Base-by-base conservation (phyloP, 1,284 basidiomycete species). In the Mycena citricolor region DNA sequence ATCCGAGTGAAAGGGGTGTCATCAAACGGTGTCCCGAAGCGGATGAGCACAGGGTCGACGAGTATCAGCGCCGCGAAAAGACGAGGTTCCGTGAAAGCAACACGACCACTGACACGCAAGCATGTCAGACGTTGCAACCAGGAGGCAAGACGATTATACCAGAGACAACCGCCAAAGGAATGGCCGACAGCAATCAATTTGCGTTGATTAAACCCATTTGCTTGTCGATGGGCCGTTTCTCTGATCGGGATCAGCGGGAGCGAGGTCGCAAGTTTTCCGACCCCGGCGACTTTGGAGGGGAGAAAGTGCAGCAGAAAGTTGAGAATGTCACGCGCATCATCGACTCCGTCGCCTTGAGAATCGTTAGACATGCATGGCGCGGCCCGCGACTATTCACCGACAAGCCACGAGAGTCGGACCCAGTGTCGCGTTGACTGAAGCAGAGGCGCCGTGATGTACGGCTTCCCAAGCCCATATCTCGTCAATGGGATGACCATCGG, bases 31-130 rank as follows among this genome's bases (percentile, higher is more conserved):
- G n/a, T n/a, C n/a, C n/a, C n/a, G n/a, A n/a, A n/a, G 48, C 58
- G 64, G 34, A 69, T 52, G 26, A 91, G 77, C 42, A 90, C 75
- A 0, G 94, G 91, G 60, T 97, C 94, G 20, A 94, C 66, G 10
- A 94, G 73, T 33, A 92, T 70, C 24, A 95, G 65, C 0, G 78
- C 76, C 13, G 81, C 71, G 65, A 94, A 91, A 8, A 94, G 66
- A 1, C 69, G 66, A 0, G 92, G 90, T 40, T 71, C 65, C 10
- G 75, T 70, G n/a, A 82, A 55, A 1, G 86, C 82, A 1, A 81
- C 83, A 19, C 84, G 73, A 5, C 71, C 60, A 30, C 82, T 84
- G 35, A n/a, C n/a, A 3, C 6, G 5, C 8, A 25, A 13, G 24
- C 5, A 23, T 14, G 19, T 28, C 1, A 29, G 10, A 14, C 4